Percentiles rank a stretch among this genome's conserved stretches.
Evolutionary conservation across 441 rosid genomes (phyloP).

Genomic region (Omphalea diandra): DNA sequence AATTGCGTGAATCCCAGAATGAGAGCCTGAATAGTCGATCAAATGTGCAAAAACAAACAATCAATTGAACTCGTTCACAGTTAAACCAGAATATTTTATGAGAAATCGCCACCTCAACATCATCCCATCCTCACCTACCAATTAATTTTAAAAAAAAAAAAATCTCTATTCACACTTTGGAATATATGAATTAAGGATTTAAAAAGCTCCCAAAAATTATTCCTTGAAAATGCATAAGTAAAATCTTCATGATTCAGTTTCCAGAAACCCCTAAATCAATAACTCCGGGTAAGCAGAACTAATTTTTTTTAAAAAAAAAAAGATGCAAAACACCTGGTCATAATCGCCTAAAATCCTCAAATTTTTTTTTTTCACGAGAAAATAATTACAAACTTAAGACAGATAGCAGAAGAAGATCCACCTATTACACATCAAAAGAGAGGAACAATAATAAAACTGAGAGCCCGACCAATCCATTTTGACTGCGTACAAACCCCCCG

Average conservation of each 20-base stretch:
- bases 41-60: constrained; percentile 13
- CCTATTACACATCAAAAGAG: background rate
- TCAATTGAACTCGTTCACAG: background rate
- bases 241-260: too few relatives aligned
- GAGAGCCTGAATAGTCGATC: constrained; percentile 24
- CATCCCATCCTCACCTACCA: too few relatives aligned
- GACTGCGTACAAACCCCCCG: background rate
- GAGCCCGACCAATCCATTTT: too few relatives aligned
- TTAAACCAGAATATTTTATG: background rate
- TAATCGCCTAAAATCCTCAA: background rate
- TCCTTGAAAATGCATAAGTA: too few relatives aligned
- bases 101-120: background rate
- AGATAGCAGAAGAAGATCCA: constrained; percentile 18
- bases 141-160: too few relatives aligned
- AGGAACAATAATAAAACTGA: too few relatives aligned
- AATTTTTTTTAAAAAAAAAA: too few relatives aligned
- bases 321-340: background rate
- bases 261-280: constrained; percentile 23
- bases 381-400: constrained; percentile 10
- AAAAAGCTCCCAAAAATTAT: too few relatives aligned
- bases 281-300: background rate
- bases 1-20: constrained; percentile 19
- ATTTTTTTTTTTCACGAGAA: too few relatives aligned
- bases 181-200: background rate
- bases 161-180: background rate